phyloP scores from a whole-genome alignment of 2,329 filamentous ascomycete species.

The Neofusicoccum sp. region DNA sequence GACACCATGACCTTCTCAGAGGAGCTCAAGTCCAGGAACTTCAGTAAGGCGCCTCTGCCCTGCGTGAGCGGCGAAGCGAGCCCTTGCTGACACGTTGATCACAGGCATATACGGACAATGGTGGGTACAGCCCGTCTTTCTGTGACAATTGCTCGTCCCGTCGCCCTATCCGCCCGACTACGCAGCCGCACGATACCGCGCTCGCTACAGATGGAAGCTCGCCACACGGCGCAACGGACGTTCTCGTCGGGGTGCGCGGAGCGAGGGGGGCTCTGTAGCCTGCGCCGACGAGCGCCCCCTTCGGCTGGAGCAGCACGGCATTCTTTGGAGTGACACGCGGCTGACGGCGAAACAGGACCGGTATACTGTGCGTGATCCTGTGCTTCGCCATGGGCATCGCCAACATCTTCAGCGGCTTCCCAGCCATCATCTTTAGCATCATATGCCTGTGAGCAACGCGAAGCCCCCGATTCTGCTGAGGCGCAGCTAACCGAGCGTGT shows the following conservation, averaged over 20 bases:
- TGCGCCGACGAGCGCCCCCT: neutral
- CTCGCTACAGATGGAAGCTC: no score
- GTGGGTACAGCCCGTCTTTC: conserved; percentile 43
- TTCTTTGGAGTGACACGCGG: neutral
- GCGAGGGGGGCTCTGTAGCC: neutral
- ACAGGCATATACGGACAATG: conserved; percentile 68
- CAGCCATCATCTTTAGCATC: conserved; percentile 59
- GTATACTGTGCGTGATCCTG: conserved; percentile 61
- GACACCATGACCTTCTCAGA: conserved; percentile 17
- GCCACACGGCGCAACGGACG: neutral
- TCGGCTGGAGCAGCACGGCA: neutral
- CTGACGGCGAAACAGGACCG: conserved; percentile 42
- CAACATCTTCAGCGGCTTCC: conserved; percentile 63
- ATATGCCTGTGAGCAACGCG: conserved; percentile 46
- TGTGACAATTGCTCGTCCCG: neutral
- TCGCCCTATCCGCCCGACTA: neutral
- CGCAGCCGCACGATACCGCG: neutral
- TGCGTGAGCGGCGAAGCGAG: conserved; percentile 18
- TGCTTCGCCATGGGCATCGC: conserved; percentile 67
- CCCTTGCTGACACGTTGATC: conserved; percentile 32
- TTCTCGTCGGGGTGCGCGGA: neutral
- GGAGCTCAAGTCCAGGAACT: conserved; percentile 64
- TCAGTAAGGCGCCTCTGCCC: conserved; percentile 51
- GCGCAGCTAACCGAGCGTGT: neutral
- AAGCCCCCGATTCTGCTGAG: neutral